phyloP scores from a whole-genome alignment of 1,139 yeast species.

The Scheffersomyces quercinus region DNA sequence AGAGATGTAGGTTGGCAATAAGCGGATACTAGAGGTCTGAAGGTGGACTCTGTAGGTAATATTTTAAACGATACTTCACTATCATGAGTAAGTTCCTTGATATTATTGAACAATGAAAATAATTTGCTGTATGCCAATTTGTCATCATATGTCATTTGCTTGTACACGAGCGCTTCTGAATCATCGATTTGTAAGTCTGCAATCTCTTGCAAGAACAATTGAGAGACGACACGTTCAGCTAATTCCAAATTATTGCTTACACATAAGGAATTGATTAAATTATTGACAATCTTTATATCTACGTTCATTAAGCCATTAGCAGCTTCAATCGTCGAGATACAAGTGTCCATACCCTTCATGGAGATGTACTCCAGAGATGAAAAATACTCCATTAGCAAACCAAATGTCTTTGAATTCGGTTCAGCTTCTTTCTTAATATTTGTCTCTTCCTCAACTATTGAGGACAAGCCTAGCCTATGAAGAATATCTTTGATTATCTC shows the following conservation, averaged over 20 bases:
- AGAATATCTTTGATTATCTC: constrained; percentile 11
- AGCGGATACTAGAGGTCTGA: constrained; percentile 20
- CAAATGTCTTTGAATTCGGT: constrained; percentile 4
- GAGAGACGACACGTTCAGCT: constrained; percentile 12
- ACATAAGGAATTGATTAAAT: constrained; percentile 15
- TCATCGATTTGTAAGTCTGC: constrained; percentile 6
- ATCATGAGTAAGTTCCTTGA: constrained; percentile 27
- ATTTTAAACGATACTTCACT: constrained; percentile 11
- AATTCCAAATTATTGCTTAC: constrained; percentile 8
- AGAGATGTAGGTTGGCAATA: constrained; percentile 9
- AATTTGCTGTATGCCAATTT: constrained; percentile 15
- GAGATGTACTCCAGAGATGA: not conserved
- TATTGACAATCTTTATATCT: constrained; percentile 21
- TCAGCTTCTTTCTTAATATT: not conserved
- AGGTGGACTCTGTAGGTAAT: constrained; percentile 29
- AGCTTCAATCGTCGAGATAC: not conserved
- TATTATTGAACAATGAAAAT: constrained; percentile 18
- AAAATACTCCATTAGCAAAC: constrained; percentile 7
- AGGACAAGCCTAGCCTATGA: not conserved
- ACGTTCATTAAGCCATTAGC: constrained; percentile 4
- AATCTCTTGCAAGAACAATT: constrained; percentile 5
- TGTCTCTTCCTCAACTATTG: not conserved
- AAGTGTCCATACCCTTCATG: not conserved
- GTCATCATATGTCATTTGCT: constrained; percentile 21
- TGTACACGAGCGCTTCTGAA: constrained; percentile 14